Percentiles rank a stretch among this genome's conserved stretches.
These are phyloP conservation scores for Nigrospora sphaerica DNA, from an alignment of 2,329 filamentous ascomycete genomes.

Conservation along the genomic window DNA sequence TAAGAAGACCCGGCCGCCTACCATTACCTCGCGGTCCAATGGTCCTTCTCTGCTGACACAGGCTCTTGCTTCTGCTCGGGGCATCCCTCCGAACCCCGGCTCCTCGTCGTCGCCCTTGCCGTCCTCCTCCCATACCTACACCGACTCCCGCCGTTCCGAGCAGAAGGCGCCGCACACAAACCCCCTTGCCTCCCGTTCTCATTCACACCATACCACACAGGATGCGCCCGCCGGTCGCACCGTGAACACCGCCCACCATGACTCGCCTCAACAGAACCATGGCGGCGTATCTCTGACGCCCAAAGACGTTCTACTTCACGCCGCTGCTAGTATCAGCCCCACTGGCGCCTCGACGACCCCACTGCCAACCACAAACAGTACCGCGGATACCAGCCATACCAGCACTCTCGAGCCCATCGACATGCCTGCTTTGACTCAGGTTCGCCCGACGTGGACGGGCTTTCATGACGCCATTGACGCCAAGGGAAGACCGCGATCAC, in stretches of 20 bases:
- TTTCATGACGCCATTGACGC: constrained; percentile 25
- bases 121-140: constrained; percentile 10
- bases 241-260: constrained; percentile 23
- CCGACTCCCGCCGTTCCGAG: constrained; percentile 17
- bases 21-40: constrained; percentile 32
- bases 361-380: constrained; percentile 10
- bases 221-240: constrained; percentile 10
- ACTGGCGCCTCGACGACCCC: constrained; percentile 10
- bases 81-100: constrained; percentile 28
- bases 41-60: constrained; percentile 51
- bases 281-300: constrained; percentile 28
- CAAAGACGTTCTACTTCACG: constrained; percentile 20
- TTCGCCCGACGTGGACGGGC: constrained; percentile 24
- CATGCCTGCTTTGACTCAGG: constrained; percentile 24
- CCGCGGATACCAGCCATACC: constrained; percentile 5
- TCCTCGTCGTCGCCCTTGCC: too few species aligned
- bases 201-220: constrained; percentile 11
- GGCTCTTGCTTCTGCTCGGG: constrained; percentile 51
- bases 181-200: constrained; percentile 9
- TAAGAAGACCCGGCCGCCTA: constrained; percentile 40
- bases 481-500: constrained; percentile 28
- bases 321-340: constrained; percentile 8
- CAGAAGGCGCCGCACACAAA: constrained; percentile 12
- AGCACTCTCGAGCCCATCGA: constrained; percentile 12
- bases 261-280: constrained; percentile 24